Base-by-base conservation (phyloP, 2,329 filamentous ascomycete species). In the Sporothrix mexicana region DNA sequence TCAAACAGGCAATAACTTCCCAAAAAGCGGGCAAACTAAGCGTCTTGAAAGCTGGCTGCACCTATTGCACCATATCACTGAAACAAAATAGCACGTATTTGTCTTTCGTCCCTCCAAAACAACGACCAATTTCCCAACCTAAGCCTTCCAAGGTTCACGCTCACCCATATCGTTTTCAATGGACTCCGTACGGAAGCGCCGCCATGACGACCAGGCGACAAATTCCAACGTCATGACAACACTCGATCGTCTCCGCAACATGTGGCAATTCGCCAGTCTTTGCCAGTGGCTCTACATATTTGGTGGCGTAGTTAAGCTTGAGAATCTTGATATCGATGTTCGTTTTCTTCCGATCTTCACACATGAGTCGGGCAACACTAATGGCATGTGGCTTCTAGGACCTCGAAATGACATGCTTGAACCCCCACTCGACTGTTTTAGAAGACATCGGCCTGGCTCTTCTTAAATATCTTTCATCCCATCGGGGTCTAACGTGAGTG, bases 241-340 rank as follows among this genome's bases (percentile, higher is more conserved):
- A 71, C 85, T 97, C 41, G 84, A 89, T 73, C 90, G 87, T 76
- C 88, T 98, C 77, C 90, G 95, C 75, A 96, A 93, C 80, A 94
- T 93, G 87, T 98, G 95, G 95, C 93, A 98, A 81, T 98, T 98
- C 82, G 93, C 95, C 74, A 95, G 94, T 79, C 84, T 98, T 8
- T 94, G 92, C 83, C 95, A 99, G 83, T 99, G 94, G 88, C 93
- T 98, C 74, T 93, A 91, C 80, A 89, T 95, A 55, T 99, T 99
- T 81, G 95, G 95, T 74, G 91, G 92, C 78, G 91, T 91, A 59
- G 91, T 97, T 80, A 98, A 97, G 84, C 93, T 98, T 76, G 92
- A 97, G 75, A 90, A 92, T 79, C 87, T 98, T 75, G 94, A 95
- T 79, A 92, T 98, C 76, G 95, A 98, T 84, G 96, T 97, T 88